A percentile compares a stretch with the other conserved stretches of the same genome.
Evolutionary conservation across 2,329 filamentous ascomycete genomes (phyloP).

Genomic region (Sclerotinia minor): DNA sequence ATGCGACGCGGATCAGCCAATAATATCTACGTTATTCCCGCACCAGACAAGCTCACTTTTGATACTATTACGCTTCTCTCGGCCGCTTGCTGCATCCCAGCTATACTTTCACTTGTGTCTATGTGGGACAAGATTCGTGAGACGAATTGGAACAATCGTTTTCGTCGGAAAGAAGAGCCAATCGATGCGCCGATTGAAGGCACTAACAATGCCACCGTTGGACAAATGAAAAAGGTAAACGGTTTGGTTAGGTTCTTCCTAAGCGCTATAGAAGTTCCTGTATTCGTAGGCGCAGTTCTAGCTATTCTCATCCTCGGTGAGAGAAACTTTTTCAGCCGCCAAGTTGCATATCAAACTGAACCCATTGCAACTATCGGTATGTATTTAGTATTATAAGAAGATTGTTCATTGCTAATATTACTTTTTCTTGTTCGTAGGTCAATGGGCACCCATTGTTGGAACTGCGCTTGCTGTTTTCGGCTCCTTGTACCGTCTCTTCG

Average conservation of each 20-base stretch:
- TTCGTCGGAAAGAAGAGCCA: slow-evolving; percentile 41
- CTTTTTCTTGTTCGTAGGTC: slow-evolving; percentile 45
- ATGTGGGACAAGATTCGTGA: slow-evolving; percentile 66
- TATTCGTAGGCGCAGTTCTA: slow-evolving; percentile 59
- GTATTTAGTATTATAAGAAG: slow-evolving; percentile 33
- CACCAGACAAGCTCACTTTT: slow-evolving; percentile 55
- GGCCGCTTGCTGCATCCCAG: slow-evolving; percentile 64
- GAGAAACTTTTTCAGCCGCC: slow-evolving; percentile 60
- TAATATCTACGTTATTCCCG: slow-evolving; percentile 63
- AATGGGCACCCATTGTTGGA: slow-evolving; percentile 62
- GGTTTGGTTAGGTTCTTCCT: slow-evolving; percentile 55
- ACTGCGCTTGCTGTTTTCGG: slow-evolving; percentile 58
- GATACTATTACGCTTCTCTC: slow-evolving; percentile 60
- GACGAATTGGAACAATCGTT: slow-evolving; percentile 57
- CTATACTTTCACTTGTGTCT: slow-evolving; percentile 59
- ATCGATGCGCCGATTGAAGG: slow-evolving; percentile 50
- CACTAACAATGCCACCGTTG: slow-evolving; percentile 55
- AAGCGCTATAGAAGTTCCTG: slow-evolving; percentile 56
- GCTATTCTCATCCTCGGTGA: slow-evolving; percentile 63
- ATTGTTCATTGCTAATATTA: slow-evolving; percentile 34
- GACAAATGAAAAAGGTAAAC: slow-evolving; percentile 56
- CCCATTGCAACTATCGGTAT: slow-evolving; percentile 61
- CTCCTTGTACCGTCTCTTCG: slow-evolving; percentile 56
- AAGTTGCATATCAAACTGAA: slow-evolving; percentile 60
- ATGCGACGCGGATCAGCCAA: slow-evolving; percentile 56